Conservation (phyloP, 768 basidiomycete genomes). For the Clathrus columnatus region DNA sequence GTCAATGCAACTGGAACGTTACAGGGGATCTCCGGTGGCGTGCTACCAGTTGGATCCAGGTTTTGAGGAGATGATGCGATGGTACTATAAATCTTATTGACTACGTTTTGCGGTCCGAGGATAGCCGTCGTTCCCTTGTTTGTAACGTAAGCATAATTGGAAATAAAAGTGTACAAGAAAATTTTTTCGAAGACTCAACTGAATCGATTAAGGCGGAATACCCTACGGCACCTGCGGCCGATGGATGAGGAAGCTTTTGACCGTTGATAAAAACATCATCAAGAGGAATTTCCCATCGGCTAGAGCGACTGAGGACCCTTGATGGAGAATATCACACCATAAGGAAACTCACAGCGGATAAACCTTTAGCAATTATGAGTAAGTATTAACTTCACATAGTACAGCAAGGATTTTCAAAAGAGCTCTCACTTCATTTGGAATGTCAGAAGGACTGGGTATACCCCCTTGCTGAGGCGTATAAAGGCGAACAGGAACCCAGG, state of each 20-base stretch:
- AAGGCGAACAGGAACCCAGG: conserved; percentile 8
- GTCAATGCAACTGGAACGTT: neutral
- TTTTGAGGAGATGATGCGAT: neutral
- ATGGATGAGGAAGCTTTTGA: neutral
- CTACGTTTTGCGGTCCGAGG: neutral
- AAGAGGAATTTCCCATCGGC: conserved; percentile 8
- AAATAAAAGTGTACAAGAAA: neutral
- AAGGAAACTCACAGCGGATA: neutral
- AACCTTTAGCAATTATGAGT: neutral
- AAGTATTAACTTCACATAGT: neutral
- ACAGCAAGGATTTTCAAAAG: neutral
- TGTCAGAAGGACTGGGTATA: neutral
- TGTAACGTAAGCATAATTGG: neutral
- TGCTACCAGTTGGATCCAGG: neutral
- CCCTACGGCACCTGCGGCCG: neutral
- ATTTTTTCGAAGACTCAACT: neutral
- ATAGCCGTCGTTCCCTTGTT: conserved; percentile 3
- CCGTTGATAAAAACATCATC: conserved; percentile 6
- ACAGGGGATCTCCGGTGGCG: neutral
- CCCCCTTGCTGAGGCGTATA: conserved; percentile 1
- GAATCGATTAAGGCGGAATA: conserved; percentile 8
- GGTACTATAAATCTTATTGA: neutral
- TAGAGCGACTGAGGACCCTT: neutral
- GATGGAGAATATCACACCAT: neutral
- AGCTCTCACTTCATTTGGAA: conserved; percentile 1